Evolutionary conservation across 2,329 filamentous ascomycete species (phyloP), one percentile per base, ranked within the genome.

Genomic region (Scytalidium lignicola): DNA sequence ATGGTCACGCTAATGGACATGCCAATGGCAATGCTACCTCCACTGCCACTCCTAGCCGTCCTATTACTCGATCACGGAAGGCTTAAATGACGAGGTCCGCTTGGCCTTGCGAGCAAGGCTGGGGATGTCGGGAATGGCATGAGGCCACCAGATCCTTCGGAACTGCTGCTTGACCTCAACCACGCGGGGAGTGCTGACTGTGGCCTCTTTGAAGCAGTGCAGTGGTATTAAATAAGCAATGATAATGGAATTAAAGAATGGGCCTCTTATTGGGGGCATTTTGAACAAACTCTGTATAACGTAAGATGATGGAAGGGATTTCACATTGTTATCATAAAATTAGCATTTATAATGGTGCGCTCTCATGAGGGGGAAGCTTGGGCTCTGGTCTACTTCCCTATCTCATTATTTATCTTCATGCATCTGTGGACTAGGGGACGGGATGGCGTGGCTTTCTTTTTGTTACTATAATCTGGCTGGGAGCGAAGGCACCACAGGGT

Each of bases 11-110:
- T 54, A 70, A 68, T 58, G 71, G 76, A 45, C 41, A 51, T 39
- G 65, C 74, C 68, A 68, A 74, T 66, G 71, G 76, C 67, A 65
- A 70, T 63, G 71, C 76, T 70, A 76, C 62, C 65, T 70, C 61
- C 20, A 55, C 56, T 15, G 61, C 61, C 19, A 62, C 54, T 48
- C 58, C 63, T 28, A 53, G 53, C 39, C 62, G 59, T 20, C 58
- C 53, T 22, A 58, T 57, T 37, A 65, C 62, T 32, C 55, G 63
- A 52, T 66, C 63, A 29, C 63, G 63, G 53, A 66, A 66, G 57
- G 63, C 63, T 47, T 66, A 65, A 22, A 20, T 19, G 23, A n/a
- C 7, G 50, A 50, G 22, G 4, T 13, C 18, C 20, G 10, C 13
- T 41, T 2, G 15, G 32, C 4, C 32, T 37, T n/a, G 32, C 32